These are phyloP conservation scores for Aristolochia contorta DNA, from an alignment of 164 flowering plant genomes.

Conservation along the genomic window DNA sequence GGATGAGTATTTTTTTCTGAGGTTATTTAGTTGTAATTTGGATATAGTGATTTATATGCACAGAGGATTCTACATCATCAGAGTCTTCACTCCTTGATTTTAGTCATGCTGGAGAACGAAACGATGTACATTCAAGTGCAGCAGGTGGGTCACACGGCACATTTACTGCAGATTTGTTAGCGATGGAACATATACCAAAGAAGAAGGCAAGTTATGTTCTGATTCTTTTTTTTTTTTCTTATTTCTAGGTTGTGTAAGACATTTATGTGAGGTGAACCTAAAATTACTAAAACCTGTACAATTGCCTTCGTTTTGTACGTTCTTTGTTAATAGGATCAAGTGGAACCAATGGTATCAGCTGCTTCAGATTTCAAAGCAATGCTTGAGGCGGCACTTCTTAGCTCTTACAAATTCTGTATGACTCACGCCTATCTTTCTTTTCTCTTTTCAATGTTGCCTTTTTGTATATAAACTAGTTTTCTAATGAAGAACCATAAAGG, in stretches of 20 bases:
- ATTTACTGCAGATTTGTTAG: constrained; percentile 8
- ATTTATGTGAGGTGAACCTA: not conserved
- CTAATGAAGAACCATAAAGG: no score
- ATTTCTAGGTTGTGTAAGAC: no score
- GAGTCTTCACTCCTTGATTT: constrained; percentile 13
- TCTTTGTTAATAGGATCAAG: constrained; percentile 12
- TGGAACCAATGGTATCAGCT: constrained; percentile 24
- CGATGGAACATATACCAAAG: constrained; percentile 8
- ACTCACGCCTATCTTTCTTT: constrained; percentile 1
- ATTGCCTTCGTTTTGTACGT: not conserved
- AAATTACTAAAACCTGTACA: not conserved
- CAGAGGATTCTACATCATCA: constrained; percentile 11
- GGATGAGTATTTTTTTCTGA: not conserved
- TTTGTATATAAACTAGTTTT: no score
- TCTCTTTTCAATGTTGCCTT: no score
- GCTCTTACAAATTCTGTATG: constrained; percentile 25
- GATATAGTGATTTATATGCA: constrained; percentile 5
- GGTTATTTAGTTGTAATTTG: not conserved
- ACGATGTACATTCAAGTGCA: constrained; percentile 1
- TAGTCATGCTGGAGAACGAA: not conserved
- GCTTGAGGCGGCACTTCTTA: constrained; percentile 32
- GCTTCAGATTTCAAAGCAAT: constrained; percentile 26
- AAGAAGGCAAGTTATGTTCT: constrained; percentile 23
- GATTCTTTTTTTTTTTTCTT: no score
- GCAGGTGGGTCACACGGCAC: constrained; percentile 4